A percentile compares a stretch with the other conserved stretches of the same genome.
phyloP scores from a whole-genome alignment of 345 rosid genomes.

The Salix caprea region DNA sequence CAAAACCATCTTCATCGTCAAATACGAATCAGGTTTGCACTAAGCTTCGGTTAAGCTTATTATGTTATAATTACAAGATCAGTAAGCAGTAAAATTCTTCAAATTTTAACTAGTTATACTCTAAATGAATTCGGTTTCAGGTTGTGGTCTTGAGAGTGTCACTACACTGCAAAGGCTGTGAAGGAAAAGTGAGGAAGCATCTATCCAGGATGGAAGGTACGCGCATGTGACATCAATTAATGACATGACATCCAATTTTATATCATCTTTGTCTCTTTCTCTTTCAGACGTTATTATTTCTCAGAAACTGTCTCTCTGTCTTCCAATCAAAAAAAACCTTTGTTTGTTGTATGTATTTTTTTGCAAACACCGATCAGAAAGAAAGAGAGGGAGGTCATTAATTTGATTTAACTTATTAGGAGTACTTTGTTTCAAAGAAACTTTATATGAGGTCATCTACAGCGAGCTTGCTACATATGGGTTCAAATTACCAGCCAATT shows the following conservation, averaged over 20 bases:
- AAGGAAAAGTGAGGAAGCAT: slow-evolving; percentile 85
- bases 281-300: not conserved
- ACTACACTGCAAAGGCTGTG: slow-evolving; percentile 88
- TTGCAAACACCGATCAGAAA: not conserved
- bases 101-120: not conserved
- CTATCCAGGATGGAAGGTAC: slow-evolving; percentile 84
- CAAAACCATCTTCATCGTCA: slow-evolving; percentile 27
- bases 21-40: slow-evolving; percentile 48
- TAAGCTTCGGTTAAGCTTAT: not conserved
- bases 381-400: not conserved
- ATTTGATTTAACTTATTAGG: not conserved
- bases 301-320: not conserved
- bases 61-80: not conserved
- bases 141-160: slow-evolving; percentile 89
- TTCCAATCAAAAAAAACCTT: not conserved
- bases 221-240: not conserved
- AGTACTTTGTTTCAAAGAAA: not conserved
- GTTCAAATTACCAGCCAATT: not conserved
- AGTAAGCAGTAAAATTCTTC: not conserved
- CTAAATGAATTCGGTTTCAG: slow-evolving; percentile 23
- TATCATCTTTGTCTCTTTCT: not conserved
- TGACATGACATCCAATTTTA: not conserved
- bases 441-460: not conserved
- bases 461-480: not conserved
- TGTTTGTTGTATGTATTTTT: not conserved